A percentile compares a stretch with the other conserved stretches of the same genome.
phyloP scores from a whole-genome alignment of 495 filamentous ascomycete genomes.

The Penicillium antarcticum region DNA sequence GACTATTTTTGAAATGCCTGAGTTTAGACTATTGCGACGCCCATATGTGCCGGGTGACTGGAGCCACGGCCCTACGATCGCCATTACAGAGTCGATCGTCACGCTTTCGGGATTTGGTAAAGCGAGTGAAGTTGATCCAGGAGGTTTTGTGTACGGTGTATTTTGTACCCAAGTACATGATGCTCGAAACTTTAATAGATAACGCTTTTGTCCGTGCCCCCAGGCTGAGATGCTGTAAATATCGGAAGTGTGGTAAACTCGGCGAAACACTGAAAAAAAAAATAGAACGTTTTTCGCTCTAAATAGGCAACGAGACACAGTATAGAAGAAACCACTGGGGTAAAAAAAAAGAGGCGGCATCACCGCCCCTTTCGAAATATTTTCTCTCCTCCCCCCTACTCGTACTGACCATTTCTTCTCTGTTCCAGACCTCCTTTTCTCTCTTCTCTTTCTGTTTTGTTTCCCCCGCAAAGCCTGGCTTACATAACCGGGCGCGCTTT shows the following conservation, averaged over 20 bases:
- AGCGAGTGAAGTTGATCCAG: constrained; percentile 19
- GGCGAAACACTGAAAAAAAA: no score
- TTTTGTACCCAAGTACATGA: neutral
- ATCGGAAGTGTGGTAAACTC: neutral
- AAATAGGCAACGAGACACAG: neutral
- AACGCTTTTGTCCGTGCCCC: neutral
- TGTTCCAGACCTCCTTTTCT: neutral
- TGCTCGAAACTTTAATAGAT: neutral
- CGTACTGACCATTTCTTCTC: no score
- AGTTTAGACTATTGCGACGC: constrained; percentile 7
- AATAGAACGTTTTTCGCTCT: neutral
- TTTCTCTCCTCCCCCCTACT: neutral
- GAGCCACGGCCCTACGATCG: constrained; percentile 23
- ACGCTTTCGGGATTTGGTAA: constrained; percentile 10
- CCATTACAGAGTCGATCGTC: constrained; percentile 29
- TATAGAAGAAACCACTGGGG: constrained; percentile 1
- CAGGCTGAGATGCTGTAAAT: neutral
- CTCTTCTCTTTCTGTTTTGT: neutral
- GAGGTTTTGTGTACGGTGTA: neutral
- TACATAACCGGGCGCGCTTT: constrained; percentile 20
- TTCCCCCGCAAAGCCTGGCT: constrained; percentile 21
- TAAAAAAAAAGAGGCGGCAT: constrained; percentile 9
- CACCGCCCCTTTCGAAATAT: constrained; percentile 25
- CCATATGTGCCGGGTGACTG: constrained; percentile 9
- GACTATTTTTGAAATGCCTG: neutral